Evolutionary conservation across 495 filamentous ascomycete genomes (phyloP).

Genomic region (Penicillium robsamsonii): DNA sequence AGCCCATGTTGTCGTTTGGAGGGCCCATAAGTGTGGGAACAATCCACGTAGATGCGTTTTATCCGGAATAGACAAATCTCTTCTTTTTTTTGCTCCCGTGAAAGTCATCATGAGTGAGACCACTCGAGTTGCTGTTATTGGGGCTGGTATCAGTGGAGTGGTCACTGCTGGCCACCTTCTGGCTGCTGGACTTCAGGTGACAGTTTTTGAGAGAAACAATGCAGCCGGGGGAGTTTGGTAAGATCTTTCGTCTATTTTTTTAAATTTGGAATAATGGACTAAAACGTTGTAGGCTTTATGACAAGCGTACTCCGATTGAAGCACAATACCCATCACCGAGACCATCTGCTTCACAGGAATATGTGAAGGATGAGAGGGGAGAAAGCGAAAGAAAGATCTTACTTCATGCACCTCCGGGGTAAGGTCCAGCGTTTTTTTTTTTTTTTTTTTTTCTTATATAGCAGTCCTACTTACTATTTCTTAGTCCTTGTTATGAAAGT

Average conservation of each 20-base stretch:
- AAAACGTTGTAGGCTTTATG: slow-evolving; percentile 47
- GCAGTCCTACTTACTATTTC: slow-evolving; percentile 6
- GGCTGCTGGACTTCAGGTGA: slow-evolving; percentile 56
- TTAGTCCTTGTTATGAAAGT: slow-evolving; percentile 56
- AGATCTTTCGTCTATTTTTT: neutral
- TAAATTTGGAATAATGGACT: neutral
- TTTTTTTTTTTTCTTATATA: neutral
- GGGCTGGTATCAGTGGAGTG: slow-evolving; percentile 68
- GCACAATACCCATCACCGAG: slow-evolving; percentile 53
- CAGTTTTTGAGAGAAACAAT: slow-evolving; percentile 61
- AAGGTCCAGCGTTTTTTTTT: neutral
- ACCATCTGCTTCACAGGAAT: slow-evolving; percentile 40
- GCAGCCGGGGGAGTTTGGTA: slow-evolving; percentile 63
- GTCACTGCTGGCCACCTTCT: slow-evolving; percentile 61
- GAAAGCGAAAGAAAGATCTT: slow-evolving; percentile 28
- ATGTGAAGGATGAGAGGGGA: slow-evolving; percentile 22
- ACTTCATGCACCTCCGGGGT: slow-evolving; percentile 53
- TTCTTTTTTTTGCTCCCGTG: neutral
- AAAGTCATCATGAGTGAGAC: slow-evolving; percentile 28
- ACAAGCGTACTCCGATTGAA: slow-evolving; percentile 56
- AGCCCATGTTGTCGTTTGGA: neutral
- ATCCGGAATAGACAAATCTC: neutral
- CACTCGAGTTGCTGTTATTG: slow-evolving; percentile 60
- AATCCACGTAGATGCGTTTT: neutral
- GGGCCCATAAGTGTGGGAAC: neutral